These are phyloP conservation scores for Solanum aculeatissimum DNA, from an alignment of 305 asterid species.

Conservation along the genomic window DNA sequence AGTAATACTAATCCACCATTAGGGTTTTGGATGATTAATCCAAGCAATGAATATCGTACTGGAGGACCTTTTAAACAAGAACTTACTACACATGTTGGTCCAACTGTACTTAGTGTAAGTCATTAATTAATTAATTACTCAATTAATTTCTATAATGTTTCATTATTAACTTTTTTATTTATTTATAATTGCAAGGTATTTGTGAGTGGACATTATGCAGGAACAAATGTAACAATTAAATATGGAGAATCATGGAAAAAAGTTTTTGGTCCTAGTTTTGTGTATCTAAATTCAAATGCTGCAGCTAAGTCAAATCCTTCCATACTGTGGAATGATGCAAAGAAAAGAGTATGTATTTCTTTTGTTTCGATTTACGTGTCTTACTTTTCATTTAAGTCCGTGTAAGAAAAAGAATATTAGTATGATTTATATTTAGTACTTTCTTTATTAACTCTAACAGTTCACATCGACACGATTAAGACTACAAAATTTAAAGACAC, in stretches of 20 bases:
- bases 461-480: too few species aligned
- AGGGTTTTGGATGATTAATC: slow-evolving; percentile 70
- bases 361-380: not conserved
- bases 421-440: not conserved
- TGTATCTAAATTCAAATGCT: slow-evolving; percentile 42
- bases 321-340: slow-evolving; percentile 62
- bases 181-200: slow-evolving; percentile 30
- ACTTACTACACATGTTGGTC: slow-evolving; percentile 60
- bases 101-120: slow-evolving; percentile 41
- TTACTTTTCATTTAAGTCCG: not conserved
- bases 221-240: slow-evolving; percentile 25
- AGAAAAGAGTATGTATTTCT: slow-evolving; percentile 21
- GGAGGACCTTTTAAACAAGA: slow-evolving; percentile 68
- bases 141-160: not conserved
- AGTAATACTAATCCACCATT: slow-evolving; percentile 14
- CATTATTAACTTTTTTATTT: not conserved
- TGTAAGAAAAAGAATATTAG: not conserved
- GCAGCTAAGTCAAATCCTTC: slow-evolving; percentile 18
- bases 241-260: slow-evolving; percentile 59
- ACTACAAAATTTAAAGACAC: not conserved
- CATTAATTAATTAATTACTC: not conserved
- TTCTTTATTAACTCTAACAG: not conserved
- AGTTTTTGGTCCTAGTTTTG: slow-evolving; percentile 49
- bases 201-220: slow-evolving; percentile 50
- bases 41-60: slow-evolving; percentile 45